These are phyloP conservation scores for Citrus reticulata DNA, from an alignment of 345 rosid genomes.

Conservation along the genomic window DNA sequence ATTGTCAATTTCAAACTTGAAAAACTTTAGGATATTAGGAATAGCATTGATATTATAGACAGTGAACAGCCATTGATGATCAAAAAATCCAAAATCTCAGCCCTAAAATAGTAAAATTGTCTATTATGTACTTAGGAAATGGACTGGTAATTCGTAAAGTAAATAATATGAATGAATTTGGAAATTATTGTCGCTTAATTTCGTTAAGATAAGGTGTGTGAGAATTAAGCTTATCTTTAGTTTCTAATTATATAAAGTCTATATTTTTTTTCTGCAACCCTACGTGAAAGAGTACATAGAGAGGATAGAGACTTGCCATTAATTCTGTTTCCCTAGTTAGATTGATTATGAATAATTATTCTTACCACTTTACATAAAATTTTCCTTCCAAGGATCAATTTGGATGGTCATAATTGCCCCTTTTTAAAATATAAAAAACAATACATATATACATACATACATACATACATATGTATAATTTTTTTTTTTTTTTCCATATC, in stretches of 20 bases:
- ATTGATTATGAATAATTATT: neutral
- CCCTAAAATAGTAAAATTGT: neutral
- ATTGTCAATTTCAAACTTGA: neutral
- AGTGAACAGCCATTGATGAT: too few relatives aligned
- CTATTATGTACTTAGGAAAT: neutral
- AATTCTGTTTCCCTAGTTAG: neutral
- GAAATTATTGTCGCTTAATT: neutral
- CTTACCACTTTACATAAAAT: slow-evolving; percentile 2
- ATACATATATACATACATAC: too few relatives aligned
- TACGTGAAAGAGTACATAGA: neutral
- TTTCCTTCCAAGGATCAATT: slow-evolving; percentile 1
- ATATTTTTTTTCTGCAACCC: neutral
- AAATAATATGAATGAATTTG: neutral
- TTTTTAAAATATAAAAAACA: too few relatives aligned
- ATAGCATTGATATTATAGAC: neutral
- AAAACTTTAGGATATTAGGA: neutral
- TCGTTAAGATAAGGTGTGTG: neutral
- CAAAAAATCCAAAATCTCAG: neutral
- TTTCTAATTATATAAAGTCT: slow-evolving; percentile 18
- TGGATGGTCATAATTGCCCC: neutral
- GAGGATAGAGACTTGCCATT: neutral
- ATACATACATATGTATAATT: too few relatives aligned
- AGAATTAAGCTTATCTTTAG: neutral
- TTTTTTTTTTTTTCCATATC: neutral
- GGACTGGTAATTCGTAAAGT: neutral